Evolutionary conservation across 306 rosid species (phyloP), one percentile per base, ranked within the genome.

Genomic region (Acacia crassicarpa): DNA sequence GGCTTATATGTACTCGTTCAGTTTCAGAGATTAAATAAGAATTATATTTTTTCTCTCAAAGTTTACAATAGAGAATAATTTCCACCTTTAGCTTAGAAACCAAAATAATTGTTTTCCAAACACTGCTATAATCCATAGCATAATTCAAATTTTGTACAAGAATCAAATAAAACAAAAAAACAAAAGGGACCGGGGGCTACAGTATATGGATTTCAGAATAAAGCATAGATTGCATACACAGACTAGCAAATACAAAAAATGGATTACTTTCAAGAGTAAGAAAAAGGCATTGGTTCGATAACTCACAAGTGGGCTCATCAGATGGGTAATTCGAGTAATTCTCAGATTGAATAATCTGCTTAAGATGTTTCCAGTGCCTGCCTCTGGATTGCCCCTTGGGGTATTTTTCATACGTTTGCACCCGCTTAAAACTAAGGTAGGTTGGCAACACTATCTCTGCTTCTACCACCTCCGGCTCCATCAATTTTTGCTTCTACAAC

Each of bases 361-460:
- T 95, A 74, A 95, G 97, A 85, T 95, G 98, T 46, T 95, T 95
- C 98, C 97, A 92, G 72, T 94, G 95, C 74, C 98, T 87, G 40
- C 95, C 94, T 87, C 95, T 87, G 11, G 97, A 81, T 88, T 91
- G 97, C 54, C 97, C 95, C 82, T 95, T 95, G 0, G 97, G 98
- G 51, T 90, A 95, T 86, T 95, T 95, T 71, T 93, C 97, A 16
- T 93, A 86, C 93, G 86, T 93, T 76, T 95, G 97, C 87, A 93
- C 77, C 59, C 83, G 85, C 88, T 95, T 92, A 75, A 95, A 95
- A 91, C 90, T 89, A 41, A 95, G 86, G 85, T 90, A 86, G 38
- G 74, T 90, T 11, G 98, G 98, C 87, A 95, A 84, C 81, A 95
- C 94, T 45, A 95, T 54, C 89, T 95, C 97, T 65, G 95, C 94